Evolutionary conservation across 306 rosid species (phyloP).

Genomic region (Geum urbanum): DNA sequence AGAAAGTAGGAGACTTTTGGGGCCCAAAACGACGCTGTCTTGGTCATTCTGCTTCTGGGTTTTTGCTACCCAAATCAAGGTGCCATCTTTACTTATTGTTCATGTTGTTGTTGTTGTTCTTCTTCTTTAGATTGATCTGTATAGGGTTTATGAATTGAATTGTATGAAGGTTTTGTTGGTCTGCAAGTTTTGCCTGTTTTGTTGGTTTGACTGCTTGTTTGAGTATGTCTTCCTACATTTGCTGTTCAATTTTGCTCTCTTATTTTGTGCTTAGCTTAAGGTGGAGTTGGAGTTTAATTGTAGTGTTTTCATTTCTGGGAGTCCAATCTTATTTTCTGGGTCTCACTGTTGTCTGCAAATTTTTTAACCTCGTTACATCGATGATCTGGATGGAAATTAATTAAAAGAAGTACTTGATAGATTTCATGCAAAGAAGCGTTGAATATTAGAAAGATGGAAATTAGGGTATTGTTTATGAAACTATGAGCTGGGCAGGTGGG

Average conservation of each 20-base stretch:
- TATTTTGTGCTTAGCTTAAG: not conserved
- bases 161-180: not conserved
- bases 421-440: not conserved
- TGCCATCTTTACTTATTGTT: slow-evolving; percentile 1
- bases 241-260: not conserved
- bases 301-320: not conserved
- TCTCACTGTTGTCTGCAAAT: not conserved
- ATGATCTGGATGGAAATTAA: too few relatives aligned
- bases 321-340: not conserved
- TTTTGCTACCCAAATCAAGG: slow-evolving; percentile 15
- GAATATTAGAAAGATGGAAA: not conserved
- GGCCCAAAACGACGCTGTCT: slow-evolving; percentile 10
- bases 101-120: not conserved
- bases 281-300: not conserved
- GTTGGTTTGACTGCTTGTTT: slow-evolving; percentile 12
- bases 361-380: not conserved
- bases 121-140: slow-evolving; percentile 23
- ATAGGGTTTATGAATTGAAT: slow-evolving; percentile 21
- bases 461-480: not conserved
- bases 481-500: slow-evolving; percentile 7
- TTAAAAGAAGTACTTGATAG: not conserved
- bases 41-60: not conserved
- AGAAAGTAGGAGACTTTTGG: slow-evolving; percentile 8
- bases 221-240: slow-evolving; percentile 15
- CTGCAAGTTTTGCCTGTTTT: not conserved